Evolutionary conservation across 768 basidiomycete genomes (phyloP).

Genomic region (Mycena sanguinolenta): DNA sequence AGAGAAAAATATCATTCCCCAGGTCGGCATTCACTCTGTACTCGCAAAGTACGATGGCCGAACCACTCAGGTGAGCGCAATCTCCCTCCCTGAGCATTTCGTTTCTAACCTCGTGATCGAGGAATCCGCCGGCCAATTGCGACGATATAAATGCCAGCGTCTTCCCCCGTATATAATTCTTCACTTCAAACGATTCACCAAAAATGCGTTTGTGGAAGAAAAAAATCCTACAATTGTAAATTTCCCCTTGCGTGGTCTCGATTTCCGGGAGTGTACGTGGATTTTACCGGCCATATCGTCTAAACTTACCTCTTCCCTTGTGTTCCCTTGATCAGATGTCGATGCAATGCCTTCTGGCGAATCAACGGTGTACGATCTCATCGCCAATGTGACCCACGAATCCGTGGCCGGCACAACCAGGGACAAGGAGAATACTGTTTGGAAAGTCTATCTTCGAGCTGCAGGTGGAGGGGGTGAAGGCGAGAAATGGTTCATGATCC

Average conservation of each 20-base stretch:
- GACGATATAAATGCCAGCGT: slow-evolving; percentile 90
- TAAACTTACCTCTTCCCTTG: slow-evolving; percentile 34
- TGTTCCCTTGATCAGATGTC: slow-evolving; percentile 70
- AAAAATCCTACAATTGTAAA: slow-evolving; percentile 99
- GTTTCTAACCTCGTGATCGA: slow-evolving; percentile 44
- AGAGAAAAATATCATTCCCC: slow-evolving; percentile 99
- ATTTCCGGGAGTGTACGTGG: slow-evolving; percentile 90
- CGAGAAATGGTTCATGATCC: slow-evolving; percentile 97
- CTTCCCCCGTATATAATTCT: slow-evolving; percentile 94
- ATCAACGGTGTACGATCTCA: slow-evolving; percentile 89
- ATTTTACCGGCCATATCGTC: slow-evolving; percentile 42
- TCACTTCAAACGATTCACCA: slow-evolving; percentile 96
- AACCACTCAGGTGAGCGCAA: slow-evolving; percentile 80
- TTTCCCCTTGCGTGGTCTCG: slow-evolving; percentile 93
- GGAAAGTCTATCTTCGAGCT: slow-evolving; percentile 91
- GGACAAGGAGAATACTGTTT: slow-evolving; percentile 91
- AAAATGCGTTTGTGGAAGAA: slow-evolving; percentile 96
- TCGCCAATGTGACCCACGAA: slow-evolving; percentile 96
- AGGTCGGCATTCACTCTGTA: slow-evolving; percentile 92
- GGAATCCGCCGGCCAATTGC: slow-evolving; percentile 89
- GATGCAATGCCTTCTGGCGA: slow-evolving; percentile 73
- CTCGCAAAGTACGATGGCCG: slow-evolving; percentile 94
- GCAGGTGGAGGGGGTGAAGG: slow-evolving; percentile 81
- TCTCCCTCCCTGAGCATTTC: slow-evolving; percentile 35
- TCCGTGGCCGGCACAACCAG: slow-evolving; percentile 96